Evolutionary conservation across 2,329 filamentous ascomycete species (phyloP).

Genomic region (Diaporthe aspalathi): DNA sequence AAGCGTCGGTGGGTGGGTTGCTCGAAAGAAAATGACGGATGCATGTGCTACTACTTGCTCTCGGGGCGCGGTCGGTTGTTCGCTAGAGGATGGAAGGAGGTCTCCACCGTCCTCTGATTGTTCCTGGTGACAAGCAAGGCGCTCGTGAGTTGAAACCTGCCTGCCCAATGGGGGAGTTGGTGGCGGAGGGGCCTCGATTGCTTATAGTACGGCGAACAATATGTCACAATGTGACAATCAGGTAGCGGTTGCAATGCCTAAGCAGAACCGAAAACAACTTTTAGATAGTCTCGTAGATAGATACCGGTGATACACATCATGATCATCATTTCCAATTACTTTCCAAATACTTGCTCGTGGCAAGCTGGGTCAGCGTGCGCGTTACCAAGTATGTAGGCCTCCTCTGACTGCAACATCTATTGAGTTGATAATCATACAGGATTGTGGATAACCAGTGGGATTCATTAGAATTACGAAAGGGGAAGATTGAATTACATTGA

Average conservation of each 20-base stretch:
- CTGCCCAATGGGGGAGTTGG: not conserved
- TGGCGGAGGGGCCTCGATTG: slow-evolving; percentile 1
- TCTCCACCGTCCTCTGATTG: slow-evolving; percentile 3
- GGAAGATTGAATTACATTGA: no score
- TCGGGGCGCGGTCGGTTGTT: not conserved
- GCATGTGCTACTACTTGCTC: slow-evolving; percentile 5
- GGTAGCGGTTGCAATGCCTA: not conserved
- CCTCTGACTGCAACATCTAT: not conserved
- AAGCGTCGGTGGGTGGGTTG: not conserved
- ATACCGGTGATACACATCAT: slow-evolving; percentile 41
- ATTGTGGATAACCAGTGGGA: not conserved
- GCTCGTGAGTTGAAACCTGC: slow-evolving; percentile 8
- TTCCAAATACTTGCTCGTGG: slow-evolving; percentile 10
- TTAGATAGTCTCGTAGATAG: slow-evolving; percentile 40
- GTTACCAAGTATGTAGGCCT: not conserved
- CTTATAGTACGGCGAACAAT: slow-evolving; percentile 27
- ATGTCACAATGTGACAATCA: not conserved
- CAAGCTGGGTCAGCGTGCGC: not conserved
- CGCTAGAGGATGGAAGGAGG: not conserved
- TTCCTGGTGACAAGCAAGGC: slow-evolving; percentile 20
- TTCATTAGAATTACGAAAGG: not conserved
- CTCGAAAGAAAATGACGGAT: not conserved
- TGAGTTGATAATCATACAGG: not conserved
- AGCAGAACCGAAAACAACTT: slow-evolving; percentile 19
- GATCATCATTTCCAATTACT: not conserved